A percentile compares a stretch with the other conserved stretches of the same genome.
These are phyloP conservation scores for Nidula niveotomentosa DNA, from an alignment of 1,284 basidiomycete genomes.

Conservation along the genomic window DNA sequence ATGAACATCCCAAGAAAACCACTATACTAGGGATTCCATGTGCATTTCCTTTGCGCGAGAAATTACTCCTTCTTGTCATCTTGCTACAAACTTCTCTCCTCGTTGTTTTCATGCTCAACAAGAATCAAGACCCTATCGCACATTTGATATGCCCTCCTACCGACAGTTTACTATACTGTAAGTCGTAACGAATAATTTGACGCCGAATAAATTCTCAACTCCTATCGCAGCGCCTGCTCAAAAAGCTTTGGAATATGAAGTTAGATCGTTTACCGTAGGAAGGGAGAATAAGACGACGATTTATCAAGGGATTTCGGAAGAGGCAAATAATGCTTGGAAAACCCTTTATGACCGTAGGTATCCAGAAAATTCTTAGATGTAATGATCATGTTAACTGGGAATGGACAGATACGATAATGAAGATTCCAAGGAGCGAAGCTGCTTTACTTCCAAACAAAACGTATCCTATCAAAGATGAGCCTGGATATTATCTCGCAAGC, in stretches of 20 bases:
- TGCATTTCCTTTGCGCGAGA: too few relatives aligned
- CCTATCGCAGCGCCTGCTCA: slow-evolving; percentile 14
- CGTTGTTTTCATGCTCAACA: too few relatives aligned
- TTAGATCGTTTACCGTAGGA: slow-evolving; percentile 17
- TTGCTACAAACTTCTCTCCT: too few relatives aligned
- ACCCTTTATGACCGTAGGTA: slow-evolving; percentile 19
- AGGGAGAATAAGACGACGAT: slow-evolving; percentile 12
- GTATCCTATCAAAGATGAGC: slow-evolving; percentile 19
- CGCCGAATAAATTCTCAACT: too few relatives aligned
- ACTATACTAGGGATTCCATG: too few relatives aligned
- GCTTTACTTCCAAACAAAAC: slow-evolving; percentile 22
- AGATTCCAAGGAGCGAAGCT: slow-evolving; percentile 20
- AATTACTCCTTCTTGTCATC: too few relatives aligned
- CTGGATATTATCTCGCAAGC: slow-evolving; percentile 20
- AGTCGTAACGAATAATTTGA: too few relatives aligned
- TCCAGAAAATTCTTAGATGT: background rate
- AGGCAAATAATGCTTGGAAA: slow-evolving; percentile 18
- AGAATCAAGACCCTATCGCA: too few relatives aligned
- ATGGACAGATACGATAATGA: slow-evolving; percentile 16
- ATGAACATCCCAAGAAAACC: too few relatives aligned
- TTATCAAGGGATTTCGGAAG: slow-evolving; percentile 16
- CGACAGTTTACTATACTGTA: too few relatives aligned
- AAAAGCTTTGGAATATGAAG: slow-evolving; percentile 13
- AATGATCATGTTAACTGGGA: background rate
- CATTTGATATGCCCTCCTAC: too few relatives aligned